Conservation (phyloP, 179 eudicot species). For the Beta corolliflora region DNA sequence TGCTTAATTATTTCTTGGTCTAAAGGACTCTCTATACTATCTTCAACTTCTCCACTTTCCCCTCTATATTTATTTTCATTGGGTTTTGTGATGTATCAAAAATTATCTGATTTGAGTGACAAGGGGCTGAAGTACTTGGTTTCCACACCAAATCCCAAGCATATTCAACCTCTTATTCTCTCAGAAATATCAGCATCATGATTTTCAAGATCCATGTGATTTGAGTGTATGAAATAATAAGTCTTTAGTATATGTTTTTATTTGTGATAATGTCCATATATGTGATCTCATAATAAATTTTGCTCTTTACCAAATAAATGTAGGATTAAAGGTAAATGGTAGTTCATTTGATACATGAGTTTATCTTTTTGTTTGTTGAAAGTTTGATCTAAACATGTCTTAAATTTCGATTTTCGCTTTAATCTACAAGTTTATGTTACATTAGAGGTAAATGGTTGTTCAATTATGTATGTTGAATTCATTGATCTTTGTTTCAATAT, state of each 20-base stretch:
- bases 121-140: constrained; percentile 5
- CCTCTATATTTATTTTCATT: background rate
- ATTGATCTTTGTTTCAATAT: background rate
- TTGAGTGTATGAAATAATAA: background rate
- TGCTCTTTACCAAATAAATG: background rate
- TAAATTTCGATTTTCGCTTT: background rate
- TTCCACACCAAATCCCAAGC: background rate
- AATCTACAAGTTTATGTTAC: background rate
- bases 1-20: constrained; percentile 13
- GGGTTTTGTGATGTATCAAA: constrained; percentile 16
- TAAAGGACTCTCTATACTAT: background rate
- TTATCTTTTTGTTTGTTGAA: background rate
- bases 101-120: constrained; percentile 14
- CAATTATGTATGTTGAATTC: too few relatives aligned
- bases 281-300: background rate
- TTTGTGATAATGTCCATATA: background rate
- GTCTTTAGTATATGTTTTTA: background rate
- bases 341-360: background rate
- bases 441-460: too few relatives aligned
- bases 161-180: background rate
- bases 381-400: background rate
- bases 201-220: constrained; percentile 6
- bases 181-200: background rate
- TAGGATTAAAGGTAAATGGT: too few relatives aligned
- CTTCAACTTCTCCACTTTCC: background rate